A percentile compares a stretch with the other conserved stretches of the same genome.
Evolutionary conservation across 164 flowering plant species (phyloP).

Genomic region (Berberis vulgaris): DNA sequence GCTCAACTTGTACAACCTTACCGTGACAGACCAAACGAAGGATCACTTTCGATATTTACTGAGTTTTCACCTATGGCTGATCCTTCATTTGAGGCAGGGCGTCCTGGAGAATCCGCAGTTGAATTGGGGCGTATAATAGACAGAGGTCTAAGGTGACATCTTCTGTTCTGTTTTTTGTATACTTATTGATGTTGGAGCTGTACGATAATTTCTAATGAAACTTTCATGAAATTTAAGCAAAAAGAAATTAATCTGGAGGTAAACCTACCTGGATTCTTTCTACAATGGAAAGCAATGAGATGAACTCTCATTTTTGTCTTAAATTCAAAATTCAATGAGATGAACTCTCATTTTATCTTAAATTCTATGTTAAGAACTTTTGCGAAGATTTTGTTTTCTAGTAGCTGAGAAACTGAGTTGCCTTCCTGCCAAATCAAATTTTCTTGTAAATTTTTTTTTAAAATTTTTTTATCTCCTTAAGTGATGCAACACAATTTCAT

Average conservation of each 20-base stretch:
- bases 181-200: background rate
- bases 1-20: slow-evolving; percentile 83
- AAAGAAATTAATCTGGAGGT: background rate
- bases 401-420: too few relatives aligned
- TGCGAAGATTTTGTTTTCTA: too few relatives aligned
- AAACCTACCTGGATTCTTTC: background rate
- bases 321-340: too few relatives aligned
- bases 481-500: too few relatives aligned
- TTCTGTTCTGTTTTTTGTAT: background rate
- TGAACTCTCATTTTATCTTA: too few relatives aligned
- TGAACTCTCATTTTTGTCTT: too few relatives aligned
- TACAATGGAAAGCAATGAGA: too few relatives aligned
- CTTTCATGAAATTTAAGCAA: background rate
- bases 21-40: slow-evolving; percentile 85
- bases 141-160: slow-evolving; percentile 73
- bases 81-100: slow-evolving; percentile 94
- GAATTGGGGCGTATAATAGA: slow-evolving; percentile 88
- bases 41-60: slow-evolving; percentile 65
- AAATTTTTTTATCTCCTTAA: too few relatives aligned
- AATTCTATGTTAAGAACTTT: too few relatives aligned
- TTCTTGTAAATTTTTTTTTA: too few relatives aligned
- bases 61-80: slow-evolving; percentile 99
- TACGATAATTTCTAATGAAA: background rate
- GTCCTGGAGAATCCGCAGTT: slow-evolving; percentile 84
- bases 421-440: too few relatives aligned